Percentiles rank a stretch among this genome's conserved stretches.
phyloP scores from a whole-genome alignment of 169 alveolate genomes.

The Plasmodium cynomolgi region DNA sequence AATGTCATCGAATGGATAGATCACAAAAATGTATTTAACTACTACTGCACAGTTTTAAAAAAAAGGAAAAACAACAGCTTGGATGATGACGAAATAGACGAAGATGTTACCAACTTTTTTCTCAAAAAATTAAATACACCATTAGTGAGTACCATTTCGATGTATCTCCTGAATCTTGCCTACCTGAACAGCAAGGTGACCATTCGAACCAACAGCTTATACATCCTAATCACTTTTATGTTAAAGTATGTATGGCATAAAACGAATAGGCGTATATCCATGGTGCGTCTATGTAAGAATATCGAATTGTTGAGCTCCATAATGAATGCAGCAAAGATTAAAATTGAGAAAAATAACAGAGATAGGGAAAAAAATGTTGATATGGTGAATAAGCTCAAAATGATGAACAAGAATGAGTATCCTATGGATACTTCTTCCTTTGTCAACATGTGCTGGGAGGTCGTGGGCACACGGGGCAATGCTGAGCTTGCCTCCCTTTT shows the following conservation, averaged over 20 bases:
- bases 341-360: constrained; percentile 1
- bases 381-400: constrained; percentile 6
- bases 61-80: constrained; percentile 34
- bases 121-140: constrained; percentile 2
- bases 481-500: not conserved
- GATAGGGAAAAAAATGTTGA: constrained; percentile 6
- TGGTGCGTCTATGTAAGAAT: not conserved
- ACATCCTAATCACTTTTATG: constrained; percentile 13
- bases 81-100: constrained; percentile 31
- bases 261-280: constrained; percentile 1
- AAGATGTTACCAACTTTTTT: constrained; percentile 21
- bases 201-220: constrained; percentile 36
- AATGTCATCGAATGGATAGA: not conserved
- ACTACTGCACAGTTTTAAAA: constrained; percentile 40
- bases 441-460: not conserved
- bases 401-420: constrained; percentile 61
- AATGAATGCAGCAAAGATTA: constrained; percentile 30
- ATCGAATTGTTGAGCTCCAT: constrained; percentile 18
- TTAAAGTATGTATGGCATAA: constrained; percentile 51
- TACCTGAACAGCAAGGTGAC: constrained; percentile 52
- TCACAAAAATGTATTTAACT: constrained; percentile 42
- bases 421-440: constrained; percentile 4
- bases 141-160: constrained; percentile 11
- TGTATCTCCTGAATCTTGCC: constrained; percentile 22
- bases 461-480: not conserved